Evolutionary conservation across 2,329 filamentous ascomycete species (phyloP).

Genomic region (Microascus cirrosus): DNA sequence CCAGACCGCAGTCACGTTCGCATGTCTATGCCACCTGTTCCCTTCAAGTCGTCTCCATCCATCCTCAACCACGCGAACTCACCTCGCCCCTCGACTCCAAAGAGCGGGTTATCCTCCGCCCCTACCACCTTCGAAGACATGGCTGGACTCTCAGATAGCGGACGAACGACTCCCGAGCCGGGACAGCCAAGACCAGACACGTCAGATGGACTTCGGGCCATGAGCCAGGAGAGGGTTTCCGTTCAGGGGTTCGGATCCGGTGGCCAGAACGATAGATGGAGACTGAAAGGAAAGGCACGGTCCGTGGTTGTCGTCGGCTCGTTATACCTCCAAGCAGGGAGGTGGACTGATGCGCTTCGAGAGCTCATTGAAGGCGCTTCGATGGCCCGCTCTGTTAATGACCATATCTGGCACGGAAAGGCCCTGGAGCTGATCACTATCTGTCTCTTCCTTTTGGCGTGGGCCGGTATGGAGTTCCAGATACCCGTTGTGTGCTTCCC

Average conservation of each 20-base stretch:
- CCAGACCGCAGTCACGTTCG: slow-evolving; percentile 52
- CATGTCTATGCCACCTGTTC: slow-evolving; percentile 72
- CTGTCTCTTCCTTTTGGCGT: slow-evolving; percentile 72
- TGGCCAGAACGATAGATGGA: slow-evolving; percentile 64
- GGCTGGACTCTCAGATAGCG: slow-evolving; percentile 21
- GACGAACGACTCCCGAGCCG: slow-evolving; percentile 29
- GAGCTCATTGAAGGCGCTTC: slow-evolving; percentile 73
- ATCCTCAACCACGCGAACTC: slow-evolving; percentile 31
- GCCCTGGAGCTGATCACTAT: slow-evolving; percentile 80
- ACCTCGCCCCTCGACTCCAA: slow-evolving; percentile 39
- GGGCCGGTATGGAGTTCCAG: slow-evolving; percentile 74
- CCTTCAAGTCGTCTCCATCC: slow-evolving; percentile 27
- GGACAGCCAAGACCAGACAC: slow-evolving; percentile 22
- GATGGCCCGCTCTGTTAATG: slow-evolving; percentile 67
- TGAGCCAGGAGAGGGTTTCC: slow-evolving; percentile 44
- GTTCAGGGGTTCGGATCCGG: slow-evolving; percentile 63
- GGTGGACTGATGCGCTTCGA: slow-evolving; percentile 79
- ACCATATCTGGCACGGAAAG: slow-evolving; percentile 97
- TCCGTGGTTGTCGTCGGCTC: slow-evolving; percentile 72
- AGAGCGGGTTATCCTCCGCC: slow-evolving; percentile 28
- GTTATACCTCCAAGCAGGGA: slow-evolving; percentile 77
- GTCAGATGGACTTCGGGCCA: slow-evolving; percentile 34
- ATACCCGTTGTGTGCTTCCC: slow-evolving; percentile 49
- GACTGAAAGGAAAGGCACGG: slow-evolving; percentile 71
- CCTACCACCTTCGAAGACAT: slow-evolving; percentile 34